Evolutionary conservation across 1,284 basidiomycete species (phyloP), one percentile per base, ranked within the genome.

Genomic region (Golubevia pallescens): DNA sequence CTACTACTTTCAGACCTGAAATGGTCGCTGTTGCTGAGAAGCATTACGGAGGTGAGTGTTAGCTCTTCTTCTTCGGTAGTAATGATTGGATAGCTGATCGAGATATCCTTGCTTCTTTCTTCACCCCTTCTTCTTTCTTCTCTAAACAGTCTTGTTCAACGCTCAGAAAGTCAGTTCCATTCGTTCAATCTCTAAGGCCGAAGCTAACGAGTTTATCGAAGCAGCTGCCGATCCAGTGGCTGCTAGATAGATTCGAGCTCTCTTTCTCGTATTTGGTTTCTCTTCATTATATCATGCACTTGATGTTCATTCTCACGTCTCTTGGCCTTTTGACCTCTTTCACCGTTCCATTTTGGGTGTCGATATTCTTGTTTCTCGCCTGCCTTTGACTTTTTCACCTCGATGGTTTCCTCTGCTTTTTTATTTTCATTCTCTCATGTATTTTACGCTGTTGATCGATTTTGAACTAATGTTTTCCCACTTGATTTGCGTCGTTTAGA

Each of bases 1-100:
- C 94, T 28, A 99, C 97, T 1, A 99, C 97, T 1, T 99, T 99
- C 90, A 89, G 96, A 66, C 93, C 95, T 0, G 97, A 99, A 87
- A 94, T 99, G 93, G 89, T 98, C 67, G 92, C 93, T 7, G 92
- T 93, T 1, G 95, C 95, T 0, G 94, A 97, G 86, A 94, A 95
- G 82, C 97, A 95, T 85, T 98, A 97, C 74, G 97, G 97, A n/a
- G 62, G 64, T 61, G 61, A 65, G 62, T 54, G 55, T 34, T 52
- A 10, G 10, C 23, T 57, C 1, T n/a, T 24, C 13, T 13, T 3
- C 13, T n/a, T 24, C 32, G 28, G 21, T 28, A 28, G 28, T 28
- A 28, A 28, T 28, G 28, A 28, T 28, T 28, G 28, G 28, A 28
- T 48, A 16, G 42, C n/a, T 57, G 55, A 34, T 34, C 55, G 4